Evolutionary conservation across 1,284 basidiomycete genomes (phyloP).

Genomic region (Heterobasidion occidentale): DNA sequence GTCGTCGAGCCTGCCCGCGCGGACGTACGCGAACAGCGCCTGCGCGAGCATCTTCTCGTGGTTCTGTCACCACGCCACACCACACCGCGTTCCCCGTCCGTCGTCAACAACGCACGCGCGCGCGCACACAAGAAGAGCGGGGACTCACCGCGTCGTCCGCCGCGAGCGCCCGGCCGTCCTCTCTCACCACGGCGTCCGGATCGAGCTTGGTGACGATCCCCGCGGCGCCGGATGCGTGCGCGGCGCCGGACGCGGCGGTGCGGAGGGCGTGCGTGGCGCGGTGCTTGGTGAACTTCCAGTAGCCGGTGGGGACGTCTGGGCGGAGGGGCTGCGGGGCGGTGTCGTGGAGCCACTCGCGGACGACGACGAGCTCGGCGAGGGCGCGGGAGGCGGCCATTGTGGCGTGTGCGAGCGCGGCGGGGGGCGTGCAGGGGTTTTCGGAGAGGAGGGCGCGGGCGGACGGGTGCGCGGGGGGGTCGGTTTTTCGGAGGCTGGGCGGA

Average conservation of each 20-base stretch:
- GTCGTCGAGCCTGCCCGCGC: slow-evolving; percentile 76
- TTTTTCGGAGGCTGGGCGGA: slow-evolving; percentile 50
- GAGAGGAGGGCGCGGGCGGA: slow-evolving; percentile 45
- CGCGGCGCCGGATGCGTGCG: slow-evolving; percentile 22
- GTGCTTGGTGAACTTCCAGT: slow-evolving; percentile 77
- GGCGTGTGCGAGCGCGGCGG: slow-evolving; percentile 62
- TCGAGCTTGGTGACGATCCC: slow-evolving; percentile 61
- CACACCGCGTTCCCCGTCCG: background rate
- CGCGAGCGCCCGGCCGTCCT: slow-evolving; percentile 44
- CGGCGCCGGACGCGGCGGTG: slow-evolving; percentile 30
- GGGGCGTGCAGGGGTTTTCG: slow-evolving; percentile 74
- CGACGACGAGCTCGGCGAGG: slow-evolving; percentile 59
- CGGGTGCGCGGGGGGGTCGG: slow-evolving; percentile 32
- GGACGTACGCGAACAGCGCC: slow-evolving; percentile 70
- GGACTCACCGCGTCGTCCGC: slow-evolving; percentile 59
- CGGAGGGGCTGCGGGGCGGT: slow-evolving; percentile 48
- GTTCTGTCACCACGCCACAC: slow-evolving; percentile 33
- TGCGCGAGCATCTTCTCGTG: slow-evolving; percentile 74
- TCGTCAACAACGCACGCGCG: background rate
- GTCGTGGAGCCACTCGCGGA: slow-evolving; percentile 76
- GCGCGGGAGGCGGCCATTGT: slow-evolving; percentile 54
- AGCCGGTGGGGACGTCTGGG: slow-evolving; percentile 68
- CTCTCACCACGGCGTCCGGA: slow-evolving; percentile 55
- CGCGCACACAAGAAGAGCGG: background rate
- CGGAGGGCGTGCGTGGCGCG: slow-evolving; percentile 58